phyloP scores from a whole-genome alignment of 1,284 basidiomycete genomes.

The Leccinum subatratum region DNA sequence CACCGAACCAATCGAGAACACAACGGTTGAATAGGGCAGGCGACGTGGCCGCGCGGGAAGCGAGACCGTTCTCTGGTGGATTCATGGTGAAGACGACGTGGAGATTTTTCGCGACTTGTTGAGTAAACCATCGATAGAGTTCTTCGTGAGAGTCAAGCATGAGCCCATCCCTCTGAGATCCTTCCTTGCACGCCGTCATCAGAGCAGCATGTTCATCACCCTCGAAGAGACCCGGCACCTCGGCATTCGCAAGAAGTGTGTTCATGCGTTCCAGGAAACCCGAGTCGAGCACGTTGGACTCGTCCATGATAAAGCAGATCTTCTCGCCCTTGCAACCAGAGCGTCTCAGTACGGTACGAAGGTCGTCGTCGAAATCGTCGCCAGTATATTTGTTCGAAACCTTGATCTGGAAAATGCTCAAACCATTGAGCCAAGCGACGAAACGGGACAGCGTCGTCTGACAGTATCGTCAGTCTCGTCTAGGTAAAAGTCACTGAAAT shows the following conservation, averaged over 20 bases:
- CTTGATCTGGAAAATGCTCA: constrained; percentile 98
- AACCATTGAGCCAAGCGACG: constrained; percentile 99
- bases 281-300: constrained; percentile 97
- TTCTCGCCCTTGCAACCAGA: constrained; percentile 92
- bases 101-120: constrained; percentile 92
- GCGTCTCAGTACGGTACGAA: constrained; percentile 88
- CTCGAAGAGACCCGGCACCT: constrained; percentile 97
- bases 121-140: constrained; percentile 94
- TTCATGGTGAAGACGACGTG: constrained; percentile 99
- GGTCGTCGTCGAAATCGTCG: constrained; percentile 97
- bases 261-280: constrained; percentile 99
- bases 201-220: constrained; percentile 95
- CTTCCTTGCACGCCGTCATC: constrained; percentile 99
- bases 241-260: constrained; percentile 97
- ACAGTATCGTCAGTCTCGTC: constrained; percentile 15
- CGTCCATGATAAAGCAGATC: constrained; percentile 92
- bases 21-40: constrained; percentile 98
- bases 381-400: constrained; percentile 98
- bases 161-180: constrained; percentile 92
- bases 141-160: constrained; percentile 99
- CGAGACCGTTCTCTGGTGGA: constrained; percentile 92
- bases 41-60: constrained; percentile 93
- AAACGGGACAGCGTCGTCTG: constrained; percentile 97
- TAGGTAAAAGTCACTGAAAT: not conserved
- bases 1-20: constrained; percentile 97